Evolutionary conservation across 2,329 filamentous ascomycete species (phyloP).

Genomic region (Penicillium sp.): DNA sequence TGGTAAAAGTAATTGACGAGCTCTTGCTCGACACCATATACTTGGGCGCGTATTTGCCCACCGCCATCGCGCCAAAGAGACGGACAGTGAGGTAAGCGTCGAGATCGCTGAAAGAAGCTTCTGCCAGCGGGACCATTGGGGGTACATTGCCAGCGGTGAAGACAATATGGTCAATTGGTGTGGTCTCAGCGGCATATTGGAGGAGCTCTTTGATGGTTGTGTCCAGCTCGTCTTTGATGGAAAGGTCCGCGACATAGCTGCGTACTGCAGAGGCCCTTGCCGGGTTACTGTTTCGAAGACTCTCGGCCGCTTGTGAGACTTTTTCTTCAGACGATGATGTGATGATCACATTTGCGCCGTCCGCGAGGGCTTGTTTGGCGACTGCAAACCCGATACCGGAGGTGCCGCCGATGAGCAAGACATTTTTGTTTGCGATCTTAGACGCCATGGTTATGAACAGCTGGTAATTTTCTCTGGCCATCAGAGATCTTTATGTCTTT

Average conservation of each 20-base stretch:
- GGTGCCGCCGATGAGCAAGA: conserved; percentile 64
- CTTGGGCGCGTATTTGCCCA: conserved; percentile 13
- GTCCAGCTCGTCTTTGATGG: conserved; percentile 47
- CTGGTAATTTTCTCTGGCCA: background rate
- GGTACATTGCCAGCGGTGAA: conserved; percentile 52
- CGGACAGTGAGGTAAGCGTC: conserved; percentile 13
- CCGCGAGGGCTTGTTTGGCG: conserved; percentile 59
- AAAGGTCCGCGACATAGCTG: conserved; percentile 52
- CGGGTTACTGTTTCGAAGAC: conserved; percentile 47
- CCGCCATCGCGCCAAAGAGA: conserved; percentile 13
- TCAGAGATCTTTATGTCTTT: background rate
- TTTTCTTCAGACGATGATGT: conserved; percentile 58
- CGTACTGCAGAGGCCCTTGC: conserved; percentile 20
- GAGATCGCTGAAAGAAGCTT: conserved; percentile 11
- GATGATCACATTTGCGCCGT: conserved; percentile 60
- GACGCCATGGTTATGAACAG: background rate
- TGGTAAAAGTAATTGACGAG: conserved; percentile 16
- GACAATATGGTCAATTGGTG: conserved; percentile 56
- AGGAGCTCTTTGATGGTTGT: conserved; percentile 51
- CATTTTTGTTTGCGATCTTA: conserved; percentile 26
- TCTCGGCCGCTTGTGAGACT: conserved; percentile 50
- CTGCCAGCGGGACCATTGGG: conserved; percentile 3
- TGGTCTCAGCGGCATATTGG: conserved; percentile 33
- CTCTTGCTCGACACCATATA: conserved; percentile 9
- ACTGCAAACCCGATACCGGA: conserved; percentile 64